A percentile compares a stretch with the other conserved stretches of the same genome.
phyloP scores from a whole-genome alignment of 345 rosid species.

The Trapa incisa region DNA sequence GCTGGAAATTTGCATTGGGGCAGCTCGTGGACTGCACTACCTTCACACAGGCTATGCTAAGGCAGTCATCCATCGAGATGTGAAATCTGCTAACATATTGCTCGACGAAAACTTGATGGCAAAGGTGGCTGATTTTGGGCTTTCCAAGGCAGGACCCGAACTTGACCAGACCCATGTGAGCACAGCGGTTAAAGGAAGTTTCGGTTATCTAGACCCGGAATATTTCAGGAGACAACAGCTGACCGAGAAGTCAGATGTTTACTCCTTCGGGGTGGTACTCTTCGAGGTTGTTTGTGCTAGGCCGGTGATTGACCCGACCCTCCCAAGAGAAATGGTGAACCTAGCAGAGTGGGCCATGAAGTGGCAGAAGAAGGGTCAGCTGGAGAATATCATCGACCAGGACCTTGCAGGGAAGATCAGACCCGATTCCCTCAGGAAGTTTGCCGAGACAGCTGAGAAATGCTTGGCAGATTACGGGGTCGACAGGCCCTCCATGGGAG shows the following conservation, averaged over 20 bases:
- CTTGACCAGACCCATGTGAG: slow-evolving; percentile 8
- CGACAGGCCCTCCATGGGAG: slow-evolving; percentile 6
- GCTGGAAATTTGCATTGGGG: slow-evolving; percentile 5
- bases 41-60: slow-evolving; percentile 9
- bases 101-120: slow-evolving; percentile 8
- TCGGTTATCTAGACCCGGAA: slow-evolving; percentile 6
- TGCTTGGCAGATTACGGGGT: slow-evolving; percentile 4
- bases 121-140: slow-evolving; percentile 9
- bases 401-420: slow-evolving; percentile 1
- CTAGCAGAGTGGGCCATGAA: slow-evolving; percentile 8
- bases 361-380: slow-evolving; percentile 9
- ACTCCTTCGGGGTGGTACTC: slow-evolving; percentile 8
- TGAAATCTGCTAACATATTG: slow-evolving; percentile 7
- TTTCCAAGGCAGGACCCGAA: slow-evolving; percentile 6
- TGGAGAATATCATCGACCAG: slow-evolving; percentile 10
- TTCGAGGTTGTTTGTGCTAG: slow-evolving; percentile 7
- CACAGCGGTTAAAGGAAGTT: slow-evolving; percentile 6
- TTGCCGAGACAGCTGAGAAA: slow-evolving; percentile 7
- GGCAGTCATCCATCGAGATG: slow-evolving; percentile 8
- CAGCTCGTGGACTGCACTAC: slow-evolving; percentile 8
- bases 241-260: slow-evolving; percentile 7
- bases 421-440: slow-evolving; percentile 4
- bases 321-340: slow-evolving; percentile 4
- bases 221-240: slow-evolving; percentile 1
- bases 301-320: slow-evolving; percentile 5